Percentiles rank a stretch among this genome's conserved stretches.
phyloP scores from a whole-genome alignment of 108 stramenopile genomes.

The Craspedostauros australis region DNA sequence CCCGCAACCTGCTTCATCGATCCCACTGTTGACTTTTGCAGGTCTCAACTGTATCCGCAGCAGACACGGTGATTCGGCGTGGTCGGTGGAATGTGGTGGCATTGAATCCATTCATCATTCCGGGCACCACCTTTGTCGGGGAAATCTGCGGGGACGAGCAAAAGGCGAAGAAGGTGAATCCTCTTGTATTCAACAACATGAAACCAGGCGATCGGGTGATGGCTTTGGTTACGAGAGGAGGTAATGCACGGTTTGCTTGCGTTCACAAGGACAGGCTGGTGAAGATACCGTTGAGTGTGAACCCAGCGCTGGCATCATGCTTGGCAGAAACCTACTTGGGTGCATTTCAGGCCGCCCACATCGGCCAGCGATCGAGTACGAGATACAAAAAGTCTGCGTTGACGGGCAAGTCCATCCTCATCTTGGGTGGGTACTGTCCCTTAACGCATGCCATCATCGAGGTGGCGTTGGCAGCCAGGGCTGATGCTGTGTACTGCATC shows the following conservation, averaged over 20 bases:
- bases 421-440: constrained; percentile 56
- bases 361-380: constrained; percentile 28
- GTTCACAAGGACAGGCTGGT: constrained; percentile 34
- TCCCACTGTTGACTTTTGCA: no score
- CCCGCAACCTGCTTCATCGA: no score
- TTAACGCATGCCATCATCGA: constrained; percentile 57
- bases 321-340: constrained; percentile 69
- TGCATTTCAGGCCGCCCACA: constrained; percentile 63
- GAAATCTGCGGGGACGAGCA: constrained; percentile 9
- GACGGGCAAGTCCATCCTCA: constrained; percentile 52
- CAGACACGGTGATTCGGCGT: constrained; percentile 40
- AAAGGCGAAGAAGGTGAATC: constrained; percentile 1
- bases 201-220: constrained; percentile 53
- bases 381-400: constrained; percentile 35
- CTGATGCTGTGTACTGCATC: constrained; percentile 46
- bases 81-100: constrained; percentile 26
- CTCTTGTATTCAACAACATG: constrained; percentile 5
- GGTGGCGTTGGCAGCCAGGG: constrained; percentile 51
- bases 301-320: constrained; percentile 45
- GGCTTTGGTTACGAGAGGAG: constrained; percentile 33
- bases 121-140: constrained; percentile 40
- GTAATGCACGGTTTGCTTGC: constrained; percentile 54
- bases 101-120: constrained; percentile 33
- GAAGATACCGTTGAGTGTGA: constrained; percentile 37
- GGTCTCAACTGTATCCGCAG: constrained; percentile 34